Conservation (phyloP, 352 stramenopile species). For the Phytophthora sp. region DNA sequence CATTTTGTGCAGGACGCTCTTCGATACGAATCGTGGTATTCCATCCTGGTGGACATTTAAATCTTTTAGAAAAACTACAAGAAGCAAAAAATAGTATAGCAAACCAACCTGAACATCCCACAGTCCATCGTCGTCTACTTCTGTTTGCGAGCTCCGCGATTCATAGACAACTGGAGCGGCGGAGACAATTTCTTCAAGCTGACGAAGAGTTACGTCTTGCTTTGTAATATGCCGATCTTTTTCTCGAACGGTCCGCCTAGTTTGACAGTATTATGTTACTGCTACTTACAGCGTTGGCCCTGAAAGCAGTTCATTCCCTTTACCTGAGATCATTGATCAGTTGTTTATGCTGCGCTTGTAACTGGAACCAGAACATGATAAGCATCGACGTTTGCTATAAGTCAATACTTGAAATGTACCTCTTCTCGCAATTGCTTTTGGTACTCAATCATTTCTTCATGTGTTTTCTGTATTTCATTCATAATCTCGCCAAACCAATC, state of each 20-base stretch:
- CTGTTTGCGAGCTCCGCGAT: conserved; percentile 50
- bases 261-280: background rate
- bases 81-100: background rate
- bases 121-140: conserved; percentile 75
- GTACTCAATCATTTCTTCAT: conserved; percentile 53
- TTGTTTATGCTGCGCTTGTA: conserved; percentile 53
- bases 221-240: conserved; percentile 58
- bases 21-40: conserved; percentile 66
- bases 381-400: too few species aligned
- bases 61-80: too few species aligned
- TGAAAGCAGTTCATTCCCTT: too few species aligned
- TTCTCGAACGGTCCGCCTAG: conserved; percentile 46
- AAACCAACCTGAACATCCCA: conserved; percentile 69
- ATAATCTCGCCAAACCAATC: too few species aligned
- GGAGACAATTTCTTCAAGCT: conserved; percentile 44
- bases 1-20: conserved; percentile 44
- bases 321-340: conserved; percentile 68
- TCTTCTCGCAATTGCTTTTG: conserved; percentile 52
- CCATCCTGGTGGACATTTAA: too few species aligned
- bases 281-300: too few species aligned
- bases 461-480: conserved; percentile 34
- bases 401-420: conserved; percentile 17
- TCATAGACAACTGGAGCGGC: conserved; percentile 11
- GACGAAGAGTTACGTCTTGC: conserved; percentile 48
- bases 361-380: conserved; percentile 18